Evolutionary conservation across 768 basidiomycete species (phyloP).

Genomic region (Kockovaella imperatae): DNA sequence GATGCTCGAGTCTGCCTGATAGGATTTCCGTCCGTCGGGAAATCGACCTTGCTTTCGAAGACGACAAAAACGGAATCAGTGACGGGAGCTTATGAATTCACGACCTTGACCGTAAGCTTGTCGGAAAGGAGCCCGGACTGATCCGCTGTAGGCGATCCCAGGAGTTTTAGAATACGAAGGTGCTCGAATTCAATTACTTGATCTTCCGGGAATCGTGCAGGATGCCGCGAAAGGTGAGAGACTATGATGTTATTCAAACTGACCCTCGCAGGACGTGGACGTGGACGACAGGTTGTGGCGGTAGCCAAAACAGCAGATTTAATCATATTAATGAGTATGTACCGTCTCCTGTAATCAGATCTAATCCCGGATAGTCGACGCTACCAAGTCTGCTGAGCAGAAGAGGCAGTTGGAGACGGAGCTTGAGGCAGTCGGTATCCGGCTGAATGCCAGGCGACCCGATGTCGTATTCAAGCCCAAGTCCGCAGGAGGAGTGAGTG

Average conservation of each 20-base stretch:
- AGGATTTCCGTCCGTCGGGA: slow-evolving; percentile 91
- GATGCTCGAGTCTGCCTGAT: slow-evolving; percentile 88
- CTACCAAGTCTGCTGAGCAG: slow-evolving; percentile 63
- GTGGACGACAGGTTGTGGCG: slow-evolving; percentile 92
- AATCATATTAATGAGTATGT: slow-evolving; percentile 54
- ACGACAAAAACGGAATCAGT: slow-evolving; percentile 83
- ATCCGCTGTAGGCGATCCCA: slow-evolving; percentile 63
- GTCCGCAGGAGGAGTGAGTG: slow-evolving; percentile 78
- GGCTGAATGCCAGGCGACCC: slow-evolving; percentile 79
- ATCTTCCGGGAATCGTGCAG: slow-evolving; percentile 85
- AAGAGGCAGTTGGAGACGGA: slow-evolving; percentile 79
- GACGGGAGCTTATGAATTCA: slow-evolving; percentile 90
- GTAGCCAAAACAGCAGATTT: slow-evolving; percentile 86
- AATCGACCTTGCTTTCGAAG: slow-evolving; percentile 88
- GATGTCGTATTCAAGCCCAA: slow-evolving; percentile 91
- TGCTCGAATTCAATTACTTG: slow-evolving; percentile 82
- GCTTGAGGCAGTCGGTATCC: slow-evolving; percentile 91
- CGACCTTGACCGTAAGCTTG: slow-evolving; percentile 65
- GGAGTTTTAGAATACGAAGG: slow-evolving; percentile 96
- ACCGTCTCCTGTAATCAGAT: neutral
- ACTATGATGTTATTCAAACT: neutral
- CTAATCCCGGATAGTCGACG: slow-evolving; percentile 32
- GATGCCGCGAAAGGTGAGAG: slow-evolving; percentile 44
- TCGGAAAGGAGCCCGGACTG: neutral
- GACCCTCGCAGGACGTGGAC: slow-evolving; percentile 58